Evolutionary conservation across 306 rosid species (phyloP), one percentile per base, ranked within the genome.

Genomic region (Astragalus membranaceus): DNA sequence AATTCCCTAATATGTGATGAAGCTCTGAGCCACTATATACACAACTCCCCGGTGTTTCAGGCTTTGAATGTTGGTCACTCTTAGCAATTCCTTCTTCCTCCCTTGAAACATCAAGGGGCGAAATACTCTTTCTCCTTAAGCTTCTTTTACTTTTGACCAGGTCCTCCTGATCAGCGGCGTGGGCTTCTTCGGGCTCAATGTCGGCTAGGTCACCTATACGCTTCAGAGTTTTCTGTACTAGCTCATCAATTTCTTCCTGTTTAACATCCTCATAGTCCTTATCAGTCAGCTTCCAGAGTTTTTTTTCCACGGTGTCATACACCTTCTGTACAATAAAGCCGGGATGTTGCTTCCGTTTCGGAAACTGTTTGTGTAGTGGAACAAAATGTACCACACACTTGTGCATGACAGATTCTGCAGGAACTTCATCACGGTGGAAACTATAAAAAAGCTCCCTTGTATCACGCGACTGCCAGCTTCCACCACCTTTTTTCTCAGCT

Each of bases 351-450:
- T 91, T 91, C 8, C 99, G 91, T 1, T 60, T 83, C 6, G 96
- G 99, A 66, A 91, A 88, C 84, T 91, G 96, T 84, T 91, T 95
- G 73, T 91, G 75, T 39, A 72, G 14, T 4, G 97, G 99, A 83
- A 95, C 85, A 82, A 95, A 95, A 78, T 95, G 97, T 41, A 88
- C 95, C 23, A 87, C 85, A 49, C 99, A 95, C 82, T 82, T 95
- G 55, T 95, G 99, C 99, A 95, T 91, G 20, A 95, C 89, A 42
- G 99, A 82, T 78, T 95, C 99, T 0, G 97, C 99, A 36, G 99
- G 99, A 73, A 89, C 89, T 51, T 95, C 91, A 42, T 95, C 99
- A 8, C 88, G 95, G 75, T 95, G 99, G 72, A 95, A 95, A 77
- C 99, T 95, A 55, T 95, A 95, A 85, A 95, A 95, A 48, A 95